Base-by-base conservation (phyloP, 345 rosid species). In the Hibiscus trionum region DNA sequence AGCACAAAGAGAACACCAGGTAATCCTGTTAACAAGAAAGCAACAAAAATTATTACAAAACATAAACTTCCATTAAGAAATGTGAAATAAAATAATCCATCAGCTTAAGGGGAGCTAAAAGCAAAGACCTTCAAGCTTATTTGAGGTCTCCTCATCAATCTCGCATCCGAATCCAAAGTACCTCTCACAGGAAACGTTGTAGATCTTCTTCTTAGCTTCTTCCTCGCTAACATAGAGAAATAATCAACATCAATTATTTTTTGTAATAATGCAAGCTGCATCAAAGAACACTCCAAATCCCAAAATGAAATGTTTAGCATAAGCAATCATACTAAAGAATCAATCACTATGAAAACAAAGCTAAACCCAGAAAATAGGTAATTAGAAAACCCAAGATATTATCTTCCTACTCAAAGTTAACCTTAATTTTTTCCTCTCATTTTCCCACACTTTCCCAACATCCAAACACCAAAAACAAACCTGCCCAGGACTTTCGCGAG, bases 91-190 rank as follows among this genome's bases (percentile, higher is more conserved):
- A 52, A 7, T 12, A 79, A 52, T 6, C 3, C 46, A 57, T 7
- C 27, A 55, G 72, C 12, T 16, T 33, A 72, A 56, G 56, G 10
- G 60, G 26, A 4, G 11, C 7, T 16, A 11, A 76, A 2, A 66
- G 27, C 56, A 42, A 72, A 44, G 19, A 96, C 98, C 96, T 86
- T 96, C 96, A 1, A 96, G 88, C 88, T 90, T 91, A 81, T 88
- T 85, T 0, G 96, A 86, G 14, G 99, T 96, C 79, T 93, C 99
- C 83, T 93, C 97, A 56, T 91, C 99, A 76, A 96, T 80, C 85
- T 95, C 97, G 63, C 97, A 88, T 10, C 99, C 99, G 42, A 95
- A 95, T 5, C 98, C 99, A 60, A 93, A 81, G 76, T 95, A 95
- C 76, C 97, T 90, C 82, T 92, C 99, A 19, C 97, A 96, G 0